These are phyloP conservation scores for Backusella australiensis DNA, from an alignment of 192 early-diverging fungal genomes.

Conservation along the genomic window DNA sequence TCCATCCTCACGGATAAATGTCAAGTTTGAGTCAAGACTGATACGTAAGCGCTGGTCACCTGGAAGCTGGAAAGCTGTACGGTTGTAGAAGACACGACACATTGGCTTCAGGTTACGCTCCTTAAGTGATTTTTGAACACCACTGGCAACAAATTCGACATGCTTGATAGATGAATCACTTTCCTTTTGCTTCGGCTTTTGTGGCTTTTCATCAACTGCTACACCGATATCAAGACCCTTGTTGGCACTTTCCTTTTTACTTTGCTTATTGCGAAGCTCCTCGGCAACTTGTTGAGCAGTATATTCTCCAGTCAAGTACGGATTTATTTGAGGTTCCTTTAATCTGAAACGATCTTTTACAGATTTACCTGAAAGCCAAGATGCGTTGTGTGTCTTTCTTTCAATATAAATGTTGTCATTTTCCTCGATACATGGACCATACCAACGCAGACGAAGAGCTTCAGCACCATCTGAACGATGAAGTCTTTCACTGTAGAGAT, in stretches of 20 bases:
- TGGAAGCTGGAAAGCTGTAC: slow-evolving; percentile 49
- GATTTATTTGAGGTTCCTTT: slow-evolving; percentile 89
- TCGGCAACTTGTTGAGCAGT: slow-evolving; percentile 67
- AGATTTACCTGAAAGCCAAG: slow-evolving; percentile 34
- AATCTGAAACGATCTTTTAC: slow-evolving; percentile 90
- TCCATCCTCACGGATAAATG: slow-evolving; percentile 41
- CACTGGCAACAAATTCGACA: slow-evolving; percentile 64
- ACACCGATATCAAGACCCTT: not conserved
- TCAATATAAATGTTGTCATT: slow-evolving; percentile 31
- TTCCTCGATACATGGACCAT: slow-evolving; percentile 50
- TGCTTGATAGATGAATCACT: slow-evolving; percentile 55
- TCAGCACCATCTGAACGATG: slow-evolving; percentile 88
- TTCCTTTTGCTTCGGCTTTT: slow-evolving; percentile 31
- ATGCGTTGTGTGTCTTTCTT: slow-evolving; percentile 40
- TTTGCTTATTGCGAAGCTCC: slow-evolving; percentile 57
- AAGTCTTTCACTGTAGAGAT: slow-evolving; percentile 85
- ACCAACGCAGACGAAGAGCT: slow-evolving; percentile 93
- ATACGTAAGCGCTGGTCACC: slow-evolving; percentile 47
- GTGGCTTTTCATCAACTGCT: not conserved
- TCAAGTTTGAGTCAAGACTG: slow-evolving; percentile 45
- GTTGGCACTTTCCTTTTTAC: not conserved
- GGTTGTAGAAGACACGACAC: slow-evolving; percentile 48
- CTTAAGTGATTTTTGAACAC: slow-evolving; percentile 67
- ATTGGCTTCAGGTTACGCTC: slow-evolving; percentile 68
- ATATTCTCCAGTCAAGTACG: slow-evolving; percentile 76